Evolutionary conservation across 768 basidiomycete species (phyloP), one percentile per base, ranked within the genome.

Genomic region (Suillus cothurnatus): DNA sequence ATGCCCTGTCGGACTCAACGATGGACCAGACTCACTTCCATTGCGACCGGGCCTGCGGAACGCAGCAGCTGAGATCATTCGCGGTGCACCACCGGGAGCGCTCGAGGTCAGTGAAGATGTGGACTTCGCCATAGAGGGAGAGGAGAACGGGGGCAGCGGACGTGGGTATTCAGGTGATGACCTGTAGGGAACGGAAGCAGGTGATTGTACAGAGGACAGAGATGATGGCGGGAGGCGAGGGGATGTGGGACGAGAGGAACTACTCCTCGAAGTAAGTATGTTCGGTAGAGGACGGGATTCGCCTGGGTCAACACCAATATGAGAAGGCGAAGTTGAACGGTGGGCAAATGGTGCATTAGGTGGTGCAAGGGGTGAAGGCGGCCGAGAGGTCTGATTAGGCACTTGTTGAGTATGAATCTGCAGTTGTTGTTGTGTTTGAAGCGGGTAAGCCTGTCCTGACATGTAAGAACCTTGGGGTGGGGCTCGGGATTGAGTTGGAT

Each of bases 61-160:
- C 31, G 91, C 91, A 6, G 90, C 89, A 0, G 91, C 91, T 3
- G 89, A 85, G 61, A 93, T 92, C 63, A 86, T 93, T 50, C 88
- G 82, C 17, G 83, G 74, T 0, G 60, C 58, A 4, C 67, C 72
- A 2, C 80, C 81, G 9, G 79, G 67, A 3, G 78, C 74, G 9
- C 64, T 64, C 11, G 69, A 62, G 14, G 74, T 74, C 59, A 81
- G 65, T 21, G 78, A 78, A 1, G 77, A 76, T 23, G 74, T 72
- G 1, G 81, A 80, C n/a, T 71, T 65, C 53, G 70, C 72, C 66
- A 75, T 76, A 23, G 69, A 57, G 0, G 74, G 70, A 5, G 74
- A 75, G 7, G 74, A 74, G 52, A 78, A 78, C 32, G 72, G 74
- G 49, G 70, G 76, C 3, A 80, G 80, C 49, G 70, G 73, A 47